Conservation (phyloP, 2,329 filamentous ascomycete species). For the Diaporthe sp. region DNA sequence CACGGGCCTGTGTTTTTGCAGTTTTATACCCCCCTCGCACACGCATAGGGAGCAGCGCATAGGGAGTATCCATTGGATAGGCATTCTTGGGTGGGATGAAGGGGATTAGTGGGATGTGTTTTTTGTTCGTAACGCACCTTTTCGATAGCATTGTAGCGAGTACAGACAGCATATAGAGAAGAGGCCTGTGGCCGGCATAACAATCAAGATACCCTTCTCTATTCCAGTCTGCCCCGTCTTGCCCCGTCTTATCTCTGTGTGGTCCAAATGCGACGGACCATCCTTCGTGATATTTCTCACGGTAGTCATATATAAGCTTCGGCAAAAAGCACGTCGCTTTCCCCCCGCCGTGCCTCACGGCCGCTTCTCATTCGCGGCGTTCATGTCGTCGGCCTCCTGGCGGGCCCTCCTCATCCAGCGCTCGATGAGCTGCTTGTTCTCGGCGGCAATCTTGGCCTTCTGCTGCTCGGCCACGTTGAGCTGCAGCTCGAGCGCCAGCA, state of each 20-base stretch:
- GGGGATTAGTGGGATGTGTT: not conserved
- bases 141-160: conserved; percentile 42
- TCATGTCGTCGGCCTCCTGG: conserved; percentile 90
- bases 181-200: conserved; percentile 37
- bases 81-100: conserved; percentile 13
- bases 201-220: conserved; percentile 40
- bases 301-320: conserved; percentile 30
- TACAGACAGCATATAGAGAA: conserved; percentile 45
- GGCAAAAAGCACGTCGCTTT: not conserved
- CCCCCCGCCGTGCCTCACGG: not conserved
- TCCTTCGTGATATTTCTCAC: not conserved
- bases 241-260: not conserved
- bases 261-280: not conserved
- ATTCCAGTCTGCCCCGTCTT: not conserved
- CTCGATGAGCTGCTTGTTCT: conserved; percentile 91
- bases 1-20: conserved; percentile 27
- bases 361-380: conserved; percentile 69
- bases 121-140: conserved; percentile 36
- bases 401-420: conserved; percentile 93
- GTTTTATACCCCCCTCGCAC: conserved; percentile 37
- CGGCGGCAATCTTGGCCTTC: conserved; percentile 78
- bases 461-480: conserved; percentile 88
- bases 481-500: conserved; percentile 88
- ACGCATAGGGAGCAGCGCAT: conserved; percentile 33
- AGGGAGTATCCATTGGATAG: conserved; percentile 16